Percentiles rank a stretch among this genome's conserved stretches.
Conservation (phyloP, 768 basidiomycete genomes). For the Pisolithus tinctorius region DNA sequence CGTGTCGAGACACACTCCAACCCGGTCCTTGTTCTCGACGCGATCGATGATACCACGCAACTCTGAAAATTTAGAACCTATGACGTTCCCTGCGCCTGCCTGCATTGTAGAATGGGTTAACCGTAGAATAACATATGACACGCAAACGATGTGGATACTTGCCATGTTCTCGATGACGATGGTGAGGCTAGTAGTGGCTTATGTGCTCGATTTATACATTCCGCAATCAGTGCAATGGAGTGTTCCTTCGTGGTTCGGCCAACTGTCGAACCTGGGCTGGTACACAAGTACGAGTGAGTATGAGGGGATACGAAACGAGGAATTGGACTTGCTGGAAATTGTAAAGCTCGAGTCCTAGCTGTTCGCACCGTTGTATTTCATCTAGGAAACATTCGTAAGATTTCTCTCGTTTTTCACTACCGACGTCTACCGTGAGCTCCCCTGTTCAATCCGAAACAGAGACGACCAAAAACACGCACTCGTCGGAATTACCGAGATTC, state of each 20-base stretch:
- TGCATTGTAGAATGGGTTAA: conserved; percentile 18
- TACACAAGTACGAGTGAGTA: conserved; percentile 2
- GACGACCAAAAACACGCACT: conserved; percentile 32
- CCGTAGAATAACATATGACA: not conserved
- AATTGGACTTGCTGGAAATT: conserved; percentile 74
- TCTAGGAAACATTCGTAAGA: conserved; percentile 79
- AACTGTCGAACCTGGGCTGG: conserved; percentile 78
- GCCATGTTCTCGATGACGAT: conserved; percentile 85
- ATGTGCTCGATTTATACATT: conserved; percentile 71
- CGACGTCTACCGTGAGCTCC: not conserved
- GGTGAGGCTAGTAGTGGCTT: conserved; percentile 49
- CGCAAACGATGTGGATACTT: not conserved
- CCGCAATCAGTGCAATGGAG: conserved; percentile 61
- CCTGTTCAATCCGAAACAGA: not conserved
- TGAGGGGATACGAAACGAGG: not conserved
- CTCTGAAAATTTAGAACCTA: conserved; percentile 67
- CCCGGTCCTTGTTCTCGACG: conserved; percentile 66
- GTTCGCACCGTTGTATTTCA: conserved; percentile 72
- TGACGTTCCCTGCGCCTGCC: conserved; percentile 76
- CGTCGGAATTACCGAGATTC: conserved; percentile 76
- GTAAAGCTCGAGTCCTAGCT: conserved; percentile 64
- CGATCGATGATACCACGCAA: conserved; percentile 59
- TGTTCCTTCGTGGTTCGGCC: conserved; percentile 55
- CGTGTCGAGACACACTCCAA: conserved; percentile 84
- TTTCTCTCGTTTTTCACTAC: conserved; percentile 59